Evolutionary conservation across 257 asterid species (phyloP).

Genomic region (Nicotiana tomentosiformis): DNA sequence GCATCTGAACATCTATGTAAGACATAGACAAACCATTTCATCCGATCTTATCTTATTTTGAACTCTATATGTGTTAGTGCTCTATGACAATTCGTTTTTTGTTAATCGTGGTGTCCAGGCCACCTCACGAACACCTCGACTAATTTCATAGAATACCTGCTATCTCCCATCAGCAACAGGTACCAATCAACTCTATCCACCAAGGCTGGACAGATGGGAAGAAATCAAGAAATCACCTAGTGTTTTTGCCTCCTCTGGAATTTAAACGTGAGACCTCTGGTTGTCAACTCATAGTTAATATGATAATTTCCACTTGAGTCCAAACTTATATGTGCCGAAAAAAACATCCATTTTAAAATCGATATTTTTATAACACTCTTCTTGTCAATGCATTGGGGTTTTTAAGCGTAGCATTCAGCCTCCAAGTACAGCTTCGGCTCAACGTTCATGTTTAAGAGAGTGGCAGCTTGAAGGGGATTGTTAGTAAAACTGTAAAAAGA

Average conservation of each 20-base stretch:
- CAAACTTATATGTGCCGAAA: background rate
- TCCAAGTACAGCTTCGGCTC: background rate
- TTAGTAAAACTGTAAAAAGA: background rate
- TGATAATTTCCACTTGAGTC: background rate
- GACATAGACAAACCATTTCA: background rate
- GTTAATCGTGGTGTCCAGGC: no score
- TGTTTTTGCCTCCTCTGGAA: no score
- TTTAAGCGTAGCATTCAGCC: background rate
- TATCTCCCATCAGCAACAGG: no score
- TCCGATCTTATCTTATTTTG: background rate
- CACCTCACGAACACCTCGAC: no score
- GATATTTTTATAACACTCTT: background rate
- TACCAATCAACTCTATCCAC: no score
- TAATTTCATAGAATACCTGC: no score
- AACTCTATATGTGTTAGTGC: background rate
- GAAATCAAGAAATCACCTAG: no score
- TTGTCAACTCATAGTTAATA: no score
- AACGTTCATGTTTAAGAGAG: background rate
- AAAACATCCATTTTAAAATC: background rate
- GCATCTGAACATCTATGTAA: background rate
- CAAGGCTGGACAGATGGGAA: no score
- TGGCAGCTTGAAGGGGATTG: background rate
- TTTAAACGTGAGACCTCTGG: no score
- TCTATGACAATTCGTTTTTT: background rate
- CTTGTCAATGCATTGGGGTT: background rate